These are phyloP conservation scores for Iris pallida DNA, from an alignment of 116 monocot genomes.

Conservation along the genomic window DNA sequence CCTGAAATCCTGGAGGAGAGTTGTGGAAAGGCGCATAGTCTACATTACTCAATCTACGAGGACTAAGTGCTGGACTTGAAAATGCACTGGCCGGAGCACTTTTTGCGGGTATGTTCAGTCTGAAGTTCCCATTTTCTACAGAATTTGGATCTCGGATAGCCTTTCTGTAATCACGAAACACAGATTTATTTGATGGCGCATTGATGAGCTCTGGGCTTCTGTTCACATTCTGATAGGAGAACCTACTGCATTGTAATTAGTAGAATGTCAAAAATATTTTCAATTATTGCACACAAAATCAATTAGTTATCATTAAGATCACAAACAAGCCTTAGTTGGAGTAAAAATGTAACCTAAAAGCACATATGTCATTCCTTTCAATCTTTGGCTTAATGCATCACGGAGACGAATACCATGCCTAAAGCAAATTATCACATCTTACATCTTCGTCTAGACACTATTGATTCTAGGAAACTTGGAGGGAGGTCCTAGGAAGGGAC, in stretches of 20 bases:
- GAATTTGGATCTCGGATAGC: conserved; percentile 22
- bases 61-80: conserved; percentile 51
- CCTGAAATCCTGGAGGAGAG: conserved; percentile 25
- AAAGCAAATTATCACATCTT: not conserved
- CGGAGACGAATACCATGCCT: not conserved
- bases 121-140: conserved; percentile 20
- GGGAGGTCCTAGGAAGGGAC: too few species aligned
- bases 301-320: too few species aligned
- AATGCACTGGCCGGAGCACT: conserved; percentile 59
- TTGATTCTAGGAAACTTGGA: too few species aligned
- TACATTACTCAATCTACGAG: conserved; percentile 33
- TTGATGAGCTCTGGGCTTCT: conserved; percentile 23
- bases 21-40: conserved; percentile 20
- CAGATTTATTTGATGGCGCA: conserved; percentile 5
- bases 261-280: not conserved
- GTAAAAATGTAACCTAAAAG: not conserved
- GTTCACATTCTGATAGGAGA: conserved; percentile 1
- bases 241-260: conserved; percentile 20
- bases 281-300: not conserved
- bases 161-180: conserved; percentile 13
- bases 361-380: not conserved
- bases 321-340: too few species aligned
- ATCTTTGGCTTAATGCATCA: not conserved
- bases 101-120: conserved; percentile 39
- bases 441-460: too few species aligned